Base-by-base conservation (phyloP, 768 basidiomycete species). In the Pleurotus pulmonarius region DNA sequence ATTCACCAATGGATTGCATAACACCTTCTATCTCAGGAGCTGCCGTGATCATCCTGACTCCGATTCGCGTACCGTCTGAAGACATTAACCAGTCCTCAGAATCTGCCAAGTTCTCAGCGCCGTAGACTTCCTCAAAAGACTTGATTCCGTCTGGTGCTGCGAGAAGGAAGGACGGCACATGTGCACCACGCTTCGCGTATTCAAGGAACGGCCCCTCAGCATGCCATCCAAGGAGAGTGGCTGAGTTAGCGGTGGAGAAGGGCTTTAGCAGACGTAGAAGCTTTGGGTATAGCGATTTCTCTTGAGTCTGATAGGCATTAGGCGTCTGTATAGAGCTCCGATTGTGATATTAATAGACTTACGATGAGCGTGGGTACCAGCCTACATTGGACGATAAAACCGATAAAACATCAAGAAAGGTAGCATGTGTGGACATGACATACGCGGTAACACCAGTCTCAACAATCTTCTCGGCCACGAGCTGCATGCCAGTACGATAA, bases 371-470 rank as follows among this genome's bases (percentile, higher is more conserved):
- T 88, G 15, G 87, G 85, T 40, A 87, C 73, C 25, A 86, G 66
- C 16, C 83, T 84, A 44, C 8, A 49, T 34, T 34, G 40, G 25
- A 57, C 20, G 63, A 43, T 24, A 49, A 49, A 62, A 20, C 65
- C 20, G 20, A 58, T 16, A 66, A 72, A 7, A 71, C 66, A 47
- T 64, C 63, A 18, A 67, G 5, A 38, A 44, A 37, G 22, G 34
- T 15, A 24, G 20, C 13, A 39, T 53, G 15, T 49, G 16, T 13
- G 47, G 60, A 8, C 52, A 52, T 57, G 44, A 80, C 86, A 65
- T 72, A 92, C 84, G 89, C 87, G 20, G 94, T 96, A 3, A 92
- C 90, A 9, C 94, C 94, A 1, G 92, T 94, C 72, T 93, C 89
- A 16, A 86, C 80, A 45, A 96, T 90, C 61, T 83, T 81, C 69